Base-by-base conservation (phyloP, 768 basidiomycete genomes). In the Lactarius indigo region DNA sequence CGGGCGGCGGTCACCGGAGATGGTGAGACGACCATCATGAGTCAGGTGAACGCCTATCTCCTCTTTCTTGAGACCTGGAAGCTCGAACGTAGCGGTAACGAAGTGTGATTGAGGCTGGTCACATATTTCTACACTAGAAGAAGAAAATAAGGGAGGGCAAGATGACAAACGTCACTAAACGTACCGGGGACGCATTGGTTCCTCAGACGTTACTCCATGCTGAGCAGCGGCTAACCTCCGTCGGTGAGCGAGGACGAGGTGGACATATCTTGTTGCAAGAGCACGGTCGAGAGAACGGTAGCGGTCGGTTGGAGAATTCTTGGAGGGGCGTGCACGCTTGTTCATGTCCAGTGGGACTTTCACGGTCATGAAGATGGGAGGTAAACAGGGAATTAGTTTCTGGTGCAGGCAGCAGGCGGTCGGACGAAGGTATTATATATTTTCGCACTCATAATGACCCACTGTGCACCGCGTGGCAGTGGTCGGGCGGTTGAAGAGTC, bases 31-130 rank as follows among this genome's bases (percentile, higher is more conserved):
- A 64, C 79, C 78, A 66, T 83, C 78, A 47, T 79, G 78, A 23
- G 70, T 71, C 56, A 85, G 73, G 59, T 85, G 79, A 58, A 86
- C 81, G 39, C 74, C 70, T 52, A 86, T 77, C 59, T 79, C 77
- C 52, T 83, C 79, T 61, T 83, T 82, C 61, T 78, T 81, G 61
- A 85, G 72, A 10, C 85, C 84, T 5, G 86, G 85, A 1, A 85
- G 74, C 70, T 86, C 87, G 64, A 87, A 84, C 7, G 80, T 79
- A 12, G 83, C 84, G 2, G 81, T 83, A 31, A 85, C 79, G 23
- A 70, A 64, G 68, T 81, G 80, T n/a, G 72, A 70, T 1, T 79
- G 76, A 18, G 76, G 68, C 59, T 80, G 76, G 71, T 84, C 83
- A 60, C 81, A 76, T 2, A 86, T 62, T 68, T 87, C 80, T 77